Conservation (phyloP, 345 rosid species). For the Adansonia digitata region DNA sequence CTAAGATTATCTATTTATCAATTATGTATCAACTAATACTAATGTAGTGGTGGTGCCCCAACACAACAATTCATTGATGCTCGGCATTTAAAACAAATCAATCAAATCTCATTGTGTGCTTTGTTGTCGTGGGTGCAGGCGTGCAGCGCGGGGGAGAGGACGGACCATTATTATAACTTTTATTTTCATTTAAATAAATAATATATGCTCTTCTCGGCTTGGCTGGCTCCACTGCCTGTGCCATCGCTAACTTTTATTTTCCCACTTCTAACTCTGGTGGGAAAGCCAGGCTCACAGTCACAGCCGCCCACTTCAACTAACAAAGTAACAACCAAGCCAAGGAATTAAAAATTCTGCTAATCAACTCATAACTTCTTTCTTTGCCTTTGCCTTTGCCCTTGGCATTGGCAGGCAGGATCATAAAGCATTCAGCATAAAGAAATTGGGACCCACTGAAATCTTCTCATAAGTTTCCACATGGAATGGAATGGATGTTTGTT, state of each 20-base stretch:
- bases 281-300: background rate
- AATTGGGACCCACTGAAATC: too few species aligned
- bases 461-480: background rate
- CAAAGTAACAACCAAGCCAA: background rate
- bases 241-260: background rate
- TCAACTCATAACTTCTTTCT: background rate
- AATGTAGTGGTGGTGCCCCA: background rate
- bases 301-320: background rate
- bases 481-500: slow-evolving; percentile 3
- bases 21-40: too few species aligned
- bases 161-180: background rate
- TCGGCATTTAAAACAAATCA: background rate
- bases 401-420: background rate
- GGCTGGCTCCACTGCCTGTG: background rate
- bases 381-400: too few species aligned
- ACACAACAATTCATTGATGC: background rate
- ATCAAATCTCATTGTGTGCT: background rate
- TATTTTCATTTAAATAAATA: background rate
- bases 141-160: too few species aligned
- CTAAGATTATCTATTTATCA: background rate
- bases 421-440: background rate
- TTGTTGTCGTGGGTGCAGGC: too few species aligned
- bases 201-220: background rate
- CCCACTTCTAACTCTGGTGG: background rate
- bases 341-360: background rate